Conservation (phyloP, 257 asterid genomes). For the Knoxia roxburghii region DNA sequence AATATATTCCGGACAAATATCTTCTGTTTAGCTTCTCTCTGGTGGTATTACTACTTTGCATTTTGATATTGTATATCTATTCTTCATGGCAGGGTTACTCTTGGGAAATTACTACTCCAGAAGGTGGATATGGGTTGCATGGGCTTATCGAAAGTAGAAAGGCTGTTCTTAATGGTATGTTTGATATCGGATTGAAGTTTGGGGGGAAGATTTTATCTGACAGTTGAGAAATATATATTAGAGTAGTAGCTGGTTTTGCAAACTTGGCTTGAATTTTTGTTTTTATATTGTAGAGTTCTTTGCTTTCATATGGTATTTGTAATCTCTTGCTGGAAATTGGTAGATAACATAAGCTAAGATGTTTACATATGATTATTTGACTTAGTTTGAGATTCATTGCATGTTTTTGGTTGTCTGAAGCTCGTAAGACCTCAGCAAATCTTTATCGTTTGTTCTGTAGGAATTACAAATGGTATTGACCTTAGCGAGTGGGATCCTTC, state of each 20-base stretch:
- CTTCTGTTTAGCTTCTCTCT: background rate
- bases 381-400: background rate
- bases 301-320: background rate
- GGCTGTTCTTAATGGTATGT: constrained; percentile 62
- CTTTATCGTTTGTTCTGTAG: constrained; percentile 32
- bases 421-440: background rate
- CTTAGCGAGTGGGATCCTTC: constrained; percentile 78
- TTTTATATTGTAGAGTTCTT: background rate
- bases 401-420: background rate
- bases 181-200: constrained; percentile 7
- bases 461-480: constrained; percentile 92
- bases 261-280: background rate
- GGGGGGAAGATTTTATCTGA: background rate
- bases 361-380: background rate
- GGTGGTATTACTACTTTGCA: background rate
- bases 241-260: background rate
- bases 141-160: constrained; percentile 65
- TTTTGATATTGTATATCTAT: background rate
- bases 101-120: constrained; percentile 91
- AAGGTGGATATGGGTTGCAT: constrained; percentile 89
- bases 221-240: background rate
- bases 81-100: constrained; percentile 76
- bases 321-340: background rate
- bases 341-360: background rate
- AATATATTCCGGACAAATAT: background rate